Percentiles rank a stretch among this genome's conserved stretches.
Evolutionary conservation across 768 basidiomycete genomes (phyloP).

Genomic region (Trametes cinnabarina): DNA sequence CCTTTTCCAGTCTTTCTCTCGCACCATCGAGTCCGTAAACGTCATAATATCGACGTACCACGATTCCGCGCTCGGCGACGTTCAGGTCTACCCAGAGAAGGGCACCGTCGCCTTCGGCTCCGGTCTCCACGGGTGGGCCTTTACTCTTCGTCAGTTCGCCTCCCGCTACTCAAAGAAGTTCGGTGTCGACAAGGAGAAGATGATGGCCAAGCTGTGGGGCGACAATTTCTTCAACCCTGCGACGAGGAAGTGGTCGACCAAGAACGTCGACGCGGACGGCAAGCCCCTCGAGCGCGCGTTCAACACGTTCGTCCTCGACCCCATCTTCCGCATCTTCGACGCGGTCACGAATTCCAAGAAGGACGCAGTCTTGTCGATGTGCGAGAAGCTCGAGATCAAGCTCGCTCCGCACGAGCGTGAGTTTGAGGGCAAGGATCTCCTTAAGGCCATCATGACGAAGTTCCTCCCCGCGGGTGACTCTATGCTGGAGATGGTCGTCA

Average conservation of each 20-base stretch:
- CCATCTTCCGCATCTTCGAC: conserved; percentile 98
- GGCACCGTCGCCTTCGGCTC: conserved; percentile 99
- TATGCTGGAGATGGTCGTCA: conserved; percentile 99
- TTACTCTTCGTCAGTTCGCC: conserved; percentile 98
- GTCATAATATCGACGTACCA: conserved; percentile 98
- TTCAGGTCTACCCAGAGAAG: conserved; percentile 97
- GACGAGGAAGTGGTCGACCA: conserved; percentile 96
- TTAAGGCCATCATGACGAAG: conserved; percentile 98
- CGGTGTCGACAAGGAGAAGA: conserved; percentile 97
- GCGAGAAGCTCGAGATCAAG: conserved; percentile 95
- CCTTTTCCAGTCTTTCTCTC: conserved; percentile 95
- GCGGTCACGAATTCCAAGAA: conserved; percentile 99
- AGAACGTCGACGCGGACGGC: conserved; percentile 69
- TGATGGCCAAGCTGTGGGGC: conserved; percentile 97
- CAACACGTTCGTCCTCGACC: conserved; percentile 97
- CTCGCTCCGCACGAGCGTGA: conserved; percentile 87
- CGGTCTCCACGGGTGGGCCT: conserved; percentile 99
- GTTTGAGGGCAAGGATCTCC: conserved; percentile 90
- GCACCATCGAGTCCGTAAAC: conserved; percentile 97
- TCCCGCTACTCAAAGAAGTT: conserved; percentile 95
- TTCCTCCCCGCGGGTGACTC: conserved; percentile 99
- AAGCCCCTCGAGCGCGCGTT: conserved; percentile 97
- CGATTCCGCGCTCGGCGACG: conserved; percentile 91
- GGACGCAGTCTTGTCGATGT: conserved; percentile 75
- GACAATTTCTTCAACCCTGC: conserved; percentile 99